Percentiles rank a stretch among this genome's conserved stretches.
Conservation (phyloP, 768 basidiomycete species). For the Hysterangium stoloniferum region DNA sequence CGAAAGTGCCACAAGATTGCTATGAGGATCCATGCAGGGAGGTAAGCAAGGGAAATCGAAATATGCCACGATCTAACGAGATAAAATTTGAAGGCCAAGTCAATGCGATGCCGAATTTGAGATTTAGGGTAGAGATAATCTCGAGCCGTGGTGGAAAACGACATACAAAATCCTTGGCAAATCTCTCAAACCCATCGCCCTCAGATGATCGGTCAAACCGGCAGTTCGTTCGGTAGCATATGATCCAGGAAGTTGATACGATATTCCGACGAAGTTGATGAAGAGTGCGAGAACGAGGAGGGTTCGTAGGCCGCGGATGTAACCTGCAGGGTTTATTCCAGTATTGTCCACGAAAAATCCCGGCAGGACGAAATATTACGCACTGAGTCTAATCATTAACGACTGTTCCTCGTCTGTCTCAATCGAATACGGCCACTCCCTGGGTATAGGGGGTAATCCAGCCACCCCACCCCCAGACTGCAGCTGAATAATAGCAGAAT, state of each 20-base stretch:
- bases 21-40: constrained; percentile 71
- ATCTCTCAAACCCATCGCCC: constrained; percentile 72
- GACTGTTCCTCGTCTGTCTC: constrained; percentile 59
- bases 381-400: constrained; percentile 49
- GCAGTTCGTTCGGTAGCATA: constrained; percentile 59
- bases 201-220: constrained; percentile 62
- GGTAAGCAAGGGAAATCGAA: constrained; percentile 56
- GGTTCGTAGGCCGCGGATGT: constrained; percentile 50
- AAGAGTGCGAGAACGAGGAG: constrained; percentile 69
- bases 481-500: constrained; percentile 65
- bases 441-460: constrained; percentile 42
- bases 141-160: background rate
- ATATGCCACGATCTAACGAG: constrained; percentile 50
- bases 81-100: too few relatives aligned
- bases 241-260: constrained; percentile 71
- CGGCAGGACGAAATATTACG: constrained; percentile 17
- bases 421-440: constrained; percentile 66
- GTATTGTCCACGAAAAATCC: too few relatives aligned
- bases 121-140: background rate
- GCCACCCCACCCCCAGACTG: constrained; percentile 39
- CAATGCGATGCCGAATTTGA: too few relatives aligned
- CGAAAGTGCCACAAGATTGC: constrained; percentile 55
- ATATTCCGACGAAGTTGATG: constrained; percentile 62
- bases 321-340: constrained; percentile 36
- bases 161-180: constrained; percentile 55